Base-by-base conservation (phyloP, 2,329 filamentous ascomycete species). In the Metarhizium guizhouense region DNA sequence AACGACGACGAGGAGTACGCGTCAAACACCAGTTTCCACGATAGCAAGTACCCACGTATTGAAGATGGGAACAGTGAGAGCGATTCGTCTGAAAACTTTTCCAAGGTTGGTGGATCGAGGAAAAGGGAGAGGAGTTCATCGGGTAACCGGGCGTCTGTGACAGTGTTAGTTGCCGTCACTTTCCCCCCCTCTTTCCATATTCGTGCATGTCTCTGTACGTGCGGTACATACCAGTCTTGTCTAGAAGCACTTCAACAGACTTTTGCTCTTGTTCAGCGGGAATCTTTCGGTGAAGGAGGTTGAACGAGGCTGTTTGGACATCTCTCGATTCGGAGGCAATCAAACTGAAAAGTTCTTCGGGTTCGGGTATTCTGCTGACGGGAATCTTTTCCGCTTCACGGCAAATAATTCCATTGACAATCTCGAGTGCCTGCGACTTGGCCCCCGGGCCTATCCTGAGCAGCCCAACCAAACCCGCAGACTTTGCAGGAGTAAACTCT, bases 11-110 rank as follows among this genome's bases (percentile, higher is more conserved):
- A 83, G 18, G 78, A 76, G 66, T 93, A 95, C 48, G 93, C 86
- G 62, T 95, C 90, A 66, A 95, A 97, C 0, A 96, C 79, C 1
- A 97, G 77, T 60, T 89, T 83, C 94, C 94, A 99, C 11, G 90
- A 88, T 32, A 96, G 76, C 3, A 99, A 77, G 65, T 96, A 99
- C 10, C 86, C 84, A 53, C 90, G 83, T 51, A 96, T 76, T 0
- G 81, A 67, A 0, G 83, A 74, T 11, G 90, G 90, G 63, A 92
- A 87, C 16, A 81, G 76, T 5, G 84, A 78, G 25, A 91, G 83
- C 40, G 80, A 75, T 8, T 86, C 80, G 50, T 88, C 83, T 0
- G 80, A 76, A 49, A 90, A 81, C 13, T 77, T 76, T n/a, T 87
- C 81, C 3, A 88, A 75, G 0, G 84, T 85, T 0, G 93, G 89